Evolutionary conservation across 2,329 filamentous ascomycete species (phyloP), one percentile per base, ranked within the genome.

Genomic region (Colletotrichum chlorophyti): DNA sequence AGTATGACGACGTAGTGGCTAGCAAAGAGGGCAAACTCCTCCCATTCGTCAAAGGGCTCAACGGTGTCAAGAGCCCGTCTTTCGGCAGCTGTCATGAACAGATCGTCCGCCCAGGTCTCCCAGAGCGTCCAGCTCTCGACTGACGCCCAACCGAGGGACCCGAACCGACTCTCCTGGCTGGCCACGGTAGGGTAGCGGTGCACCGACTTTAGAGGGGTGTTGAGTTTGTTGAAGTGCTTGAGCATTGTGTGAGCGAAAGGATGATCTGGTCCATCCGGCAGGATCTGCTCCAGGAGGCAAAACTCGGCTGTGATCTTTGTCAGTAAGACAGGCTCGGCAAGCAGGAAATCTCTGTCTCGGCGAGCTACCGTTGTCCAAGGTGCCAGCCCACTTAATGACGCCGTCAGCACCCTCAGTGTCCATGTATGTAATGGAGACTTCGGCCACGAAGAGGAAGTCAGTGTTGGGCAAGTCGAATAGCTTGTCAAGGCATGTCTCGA

Each of bases 21-120:
- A 2, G 85, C 86, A 71, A 96, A 97, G 1, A 97, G 78, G 3
- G 90, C 87, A 69, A 97, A 93, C 67, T 97, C 94, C 72, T 98
- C 94, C 92, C 92, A 97, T 73, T 97, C 93, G 71, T 98, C 94
- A 69, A 98, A 97, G 1, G 89, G 86, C 68, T 97, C 94, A 14
- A 93, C 73, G 1, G 76, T 69, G 65, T 97, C 89, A 12, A 97
- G 74, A 10, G 75, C 75, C 31, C 70, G 76, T 62, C 91, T 83
- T 61, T 91, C 82, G 1, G 79, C 73, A 1, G 80, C 68, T 6
- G 78, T 79, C 17, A 96, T 74, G 70, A 93, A 93, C 3, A 76
- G 69, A 12, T 85, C 77, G 63, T 90, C 85, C 10, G 83, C 85
- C 93, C 93, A 97, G 1, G 93, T 78, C 53, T 92, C 84, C 91